Evolutionary conservation across 352 stramenopile genomes (phyloP).

Genomic region (Pythium folliculosum): DNA sequence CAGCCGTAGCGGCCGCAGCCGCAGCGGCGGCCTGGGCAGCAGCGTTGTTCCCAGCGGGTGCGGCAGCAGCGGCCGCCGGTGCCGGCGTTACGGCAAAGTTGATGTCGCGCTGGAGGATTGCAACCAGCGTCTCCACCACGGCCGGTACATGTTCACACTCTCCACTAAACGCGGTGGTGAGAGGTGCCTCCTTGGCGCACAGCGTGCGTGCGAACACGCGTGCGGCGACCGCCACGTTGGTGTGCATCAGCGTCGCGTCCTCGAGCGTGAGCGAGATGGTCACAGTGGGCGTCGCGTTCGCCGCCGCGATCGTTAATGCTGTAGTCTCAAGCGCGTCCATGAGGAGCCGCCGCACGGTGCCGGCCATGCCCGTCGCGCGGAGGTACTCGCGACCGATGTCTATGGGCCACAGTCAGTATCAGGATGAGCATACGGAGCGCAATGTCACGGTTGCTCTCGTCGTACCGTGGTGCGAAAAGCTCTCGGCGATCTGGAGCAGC

Average conservation of each 20-base stretch:
- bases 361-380: not conserved
- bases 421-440: not conserved
- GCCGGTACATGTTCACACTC: conserved; percentile 20
- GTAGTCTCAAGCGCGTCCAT: conserved; percentile 9
- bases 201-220: conserved; percentile 40
- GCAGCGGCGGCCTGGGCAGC: conserved; percentile 24
- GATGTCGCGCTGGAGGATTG: conserved; percentile 46
- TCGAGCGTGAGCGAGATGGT: conserved; percentile 30
- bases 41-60: conserved; percentile 10
- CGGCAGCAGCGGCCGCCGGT: conserved; percentile 5
- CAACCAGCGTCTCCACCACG: conserved; percentile 40
- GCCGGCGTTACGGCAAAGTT: conserved; percentile 20
- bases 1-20: conserved; percentile 27
- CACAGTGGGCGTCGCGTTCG: conserved; percentile 17
- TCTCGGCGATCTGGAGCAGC: conserved; percentile 50
- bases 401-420: not conserved
- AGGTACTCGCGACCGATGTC: conserved; percentile 27
- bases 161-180: not conserved
- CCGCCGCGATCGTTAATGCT: conserved; percentile 19
- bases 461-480: conserved; percentile 50
- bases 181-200: conserved; percentile 37
- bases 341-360: conserved; percentile 3
- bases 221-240: conserved; percentile 37
- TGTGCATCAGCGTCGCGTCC: conserved; percentile 33
- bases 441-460: not conserved